Percentiles rank a stretch among this genome's conserved stretches.
These are phyloP conservation scores for Coemansia sp. DNA, from an alignment of 192 early-diverging fungal species.

Conservation along the genomic window DNA sequence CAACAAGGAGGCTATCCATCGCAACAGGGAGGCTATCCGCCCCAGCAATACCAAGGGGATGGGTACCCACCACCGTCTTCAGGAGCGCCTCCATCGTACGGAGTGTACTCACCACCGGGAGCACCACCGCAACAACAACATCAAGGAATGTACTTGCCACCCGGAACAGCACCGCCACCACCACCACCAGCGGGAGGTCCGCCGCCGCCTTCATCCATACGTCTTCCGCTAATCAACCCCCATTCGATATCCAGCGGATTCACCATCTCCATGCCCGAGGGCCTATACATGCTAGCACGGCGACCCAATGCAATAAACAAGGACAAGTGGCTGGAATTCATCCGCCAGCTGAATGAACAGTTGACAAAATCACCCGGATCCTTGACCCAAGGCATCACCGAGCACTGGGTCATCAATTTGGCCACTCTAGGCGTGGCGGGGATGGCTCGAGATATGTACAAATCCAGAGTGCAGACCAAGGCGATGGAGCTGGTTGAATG, in stretches of 20 bases:
- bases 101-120: not conserved
- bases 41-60: not conserved
- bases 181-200: no score
- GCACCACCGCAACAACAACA: not conserved
- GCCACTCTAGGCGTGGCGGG: constrained; percentile 27
- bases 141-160: not conserved
- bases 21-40: no score
- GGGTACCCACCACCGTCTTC: not conserved
- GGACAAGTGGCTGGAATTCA: constrained; percentile 19
- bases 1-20: no score
- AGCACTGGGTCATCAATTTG: constrained; percentile 30
- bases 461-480: constrained; percentile 9
- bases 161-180: not conserved
- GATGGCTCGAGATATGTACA: constrained; percentile 20
- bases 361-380: constrained; percentile 30
- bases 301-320: constrained; percentile 2
- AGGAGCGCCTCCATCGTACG: not conserved
- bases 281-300: constrained; percentile 6
- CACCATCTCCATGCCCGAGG: constrained; percentile 12
- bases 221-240: constrained; percentile 27
- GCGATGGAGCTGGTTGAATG: constrained; percentile 22
- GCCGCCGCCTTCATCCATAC: constrained; percentile 2
- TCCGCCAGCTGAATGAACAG: constrained; percentile 30
- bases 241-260: constrained; percentile 30
- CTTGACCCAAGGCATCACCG: constrained; percentile 15